Base-by-base conservation (phyloP, 352 stramenopile genomes). In the Blastocystis sp. region DNA sequence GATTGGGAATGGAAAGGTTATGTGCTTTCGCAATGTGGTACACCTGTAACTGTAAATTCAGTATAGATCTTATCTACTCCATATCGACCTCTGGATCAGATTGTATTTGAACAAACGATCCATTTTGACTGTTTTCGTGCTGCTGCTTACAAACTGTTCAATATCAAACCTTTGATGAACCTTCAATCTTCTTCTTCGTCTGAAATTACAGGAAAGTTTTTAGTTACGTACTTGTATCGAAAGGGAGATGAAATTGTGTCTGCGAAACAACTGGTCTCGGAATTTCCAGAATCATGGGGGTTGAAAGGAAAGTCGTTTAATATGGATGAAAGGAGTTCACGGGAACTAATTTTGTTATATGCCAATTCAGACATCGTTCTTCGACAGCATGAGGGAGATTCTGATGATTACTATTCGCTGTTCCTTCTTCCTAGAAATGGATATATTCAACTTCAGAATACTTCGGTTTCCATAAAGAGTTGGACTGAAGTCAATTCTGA, bases 61-160 rank as follows among this genome's bases (percentile, higher is more conserved):
- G 16, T 32, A 69, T 69, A 39, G 43, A 11, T 51, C 6, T 61
- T 57, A 42, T 14, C 61, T 12, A 63, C 46, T 37, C 42, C 69
- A 19, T 61, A 32, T 19, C 19, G 27, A 16, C 0, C 35, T 29
- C 7, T 65, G 11, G 16, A 39, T 35, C 9, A 7, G 14, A 1
- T 27, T 2, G 14, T 65, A 27, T 43, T 83, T 29, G 14, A 29
- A 29, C 24, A 51, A 4, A 27, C 71, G 9, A 83, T 83, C 27
- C 29, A 83, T 54, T 83, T 56, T 46, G 71, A 83, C 51, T 83
- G 71, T 24, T 83, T 66, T 63, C 71, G 71, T 37, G 71, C 71
- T 39, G 71, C 71, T 1, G 27, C n/a, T 4, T 83, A 83, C 29
- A 29, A 39, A 11, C 46, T 65, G 43, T 83, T 83, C 71, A 27